Evolutionary conservation across 495 filamentous ascomycete species (phyloP).

Genomic region (Aspergillus cavernicola): DNA sequence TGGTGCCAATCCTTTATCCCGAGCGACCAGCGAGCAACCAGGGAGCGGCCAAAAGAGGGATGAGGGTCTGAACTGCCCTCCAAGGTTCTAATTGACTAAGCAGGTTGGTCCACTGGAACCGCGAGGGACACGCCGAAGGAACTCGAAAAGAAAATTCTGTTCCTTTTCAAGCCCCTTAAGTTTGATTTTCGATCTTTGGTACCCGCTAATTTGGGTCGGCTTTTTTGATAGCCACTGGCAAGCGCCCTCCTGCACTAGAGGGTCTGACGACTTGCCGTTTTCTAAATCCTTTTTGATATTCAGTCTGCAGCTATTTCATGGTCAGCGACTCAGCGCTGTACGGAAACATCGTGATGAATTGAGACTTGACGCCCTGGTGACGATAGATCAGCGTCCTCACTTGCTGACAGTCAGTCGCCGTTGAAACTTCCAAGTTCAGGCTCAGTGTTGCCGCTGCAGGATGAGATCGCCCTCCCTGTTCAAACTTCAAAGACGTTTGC

Average conservation of each 20-base stretch:
- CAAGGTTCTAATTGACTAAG: background rate
- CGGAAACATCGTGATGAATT: too few species aligned
- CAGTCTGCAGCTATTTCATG: background rate
- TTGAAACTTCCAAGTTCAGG: background rate
- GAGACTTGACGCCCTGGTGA: too few species aligned
- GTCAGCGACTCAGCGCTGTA: too few species aligned
- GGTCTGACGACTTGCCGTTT: background rate
- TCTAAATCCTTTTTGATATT: constrained; percentile 6
- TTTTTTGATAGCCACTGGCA: constrained; percentile 12
- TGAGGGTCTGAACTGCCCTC: too few species aligned
- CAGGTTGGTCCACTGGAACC: constrained; percentile 10
- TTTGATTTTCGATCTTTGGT: constrained; percentile 16
- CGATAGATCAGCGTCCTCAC: too few species aligned
- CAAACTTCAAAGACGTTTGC: constrained; percentile 22
- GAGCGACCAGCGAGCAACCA: background rate
- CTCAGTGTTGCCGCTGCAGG: constrained; percentile 20
- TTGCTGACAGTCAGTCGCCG: constrained; percentile 6
- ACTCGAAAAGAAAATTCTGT: constrained; percentile 3
- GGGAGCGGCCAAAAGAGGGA: background rate
- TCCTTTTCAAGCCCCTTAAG: constrained; percentile 4
- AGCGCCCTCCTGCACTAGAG: constrained; percentile 1
- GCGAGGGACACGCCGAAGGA: constrained; percentile 13
- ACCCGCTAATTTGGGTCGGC: constrained; percentile 18
- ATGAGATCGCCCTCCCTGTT: constrained; percentile 34
- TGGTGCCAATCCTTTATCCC: constrained; percentile 10